Percentiles rank a stretch among this genome's conserved stretches.
Evolutionary conservation across 352 stramenopile genomes (phyloP).

Genomic region (Pythium rishiriense): DNA sequence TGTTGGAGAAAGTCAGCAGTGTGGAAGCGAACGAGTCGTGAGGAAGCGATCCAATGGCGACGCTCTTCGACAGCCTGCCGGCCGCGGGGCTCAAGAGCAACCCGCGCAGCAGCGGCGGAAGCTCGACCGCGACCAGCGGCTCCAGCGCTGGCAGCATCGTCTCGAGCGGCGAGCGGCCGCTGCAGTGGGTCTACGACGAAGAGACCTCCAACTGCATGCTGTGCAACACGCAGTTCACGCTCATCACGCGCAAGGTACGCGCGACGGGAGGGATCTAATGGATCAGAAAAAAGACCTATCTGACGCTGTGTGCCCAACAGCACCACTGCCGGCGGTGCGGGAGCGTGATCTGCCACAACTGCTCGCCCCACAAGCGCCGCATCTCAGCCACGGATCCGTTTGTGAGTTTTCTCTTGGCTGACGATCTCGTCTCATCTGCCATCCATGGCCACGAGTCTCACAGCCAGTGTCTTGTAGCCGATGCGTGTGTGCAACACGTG

Average conservation of each 20-base stretch:
- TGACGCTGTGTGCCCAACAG: slow-evolving; percentile 32
- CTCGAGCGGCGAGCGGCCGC: slow-evolving; percentile 43
- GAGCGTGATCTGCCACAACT: slow-evolving; percentile 87
- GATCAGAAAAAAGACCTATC: neutral
- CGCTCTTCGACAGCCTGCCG: slow-evolving; percentile 71
- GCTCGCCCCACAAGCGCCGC: slow-evolving; percentile 81
- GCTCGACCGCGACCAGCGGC: slow-evolving; percentile 15
- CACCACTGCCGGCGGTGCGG: slow-evolving; percentile 83
- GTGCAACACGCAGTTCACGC: slow-evolving; percentile 82
- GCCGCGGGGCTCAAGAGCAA: slow-evolving; percentile 55
- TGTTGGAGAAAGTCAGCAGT: too few species aligned
- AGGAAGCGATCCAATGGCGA: slow-evolving; percentile 43
- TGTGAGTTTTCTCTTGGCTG: slow-evolving; percentile 36
- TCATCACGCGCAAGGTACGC: slow-evolving; percentile 78
- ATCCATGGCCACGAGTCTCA: neutral
- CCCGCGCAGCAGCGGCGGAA: slow-evolving; percentile 39
- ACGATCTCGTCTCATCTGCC: neutral
- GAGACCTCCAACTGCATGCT: slow-evolving; percentile 87
- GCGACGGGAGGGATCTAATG: neutral
- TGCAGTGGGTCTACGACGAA: slow-evolving; percentile 86
- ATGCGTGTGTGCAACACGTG: slow-evolving; percentile 89
- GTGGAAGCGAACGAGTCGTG: too few species aligned
- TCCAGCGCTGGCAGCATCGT: slow-evolving; percentile 16
- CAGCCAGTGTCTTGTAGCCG: slow-evolving; percentile 36
- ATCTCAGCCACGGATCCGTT: slow-evolving; percentile 82